Base-by-base conservation (phyloP, 2,329 filamentous ascomycete species). In the Aspergillus tubingensis region DNA sequence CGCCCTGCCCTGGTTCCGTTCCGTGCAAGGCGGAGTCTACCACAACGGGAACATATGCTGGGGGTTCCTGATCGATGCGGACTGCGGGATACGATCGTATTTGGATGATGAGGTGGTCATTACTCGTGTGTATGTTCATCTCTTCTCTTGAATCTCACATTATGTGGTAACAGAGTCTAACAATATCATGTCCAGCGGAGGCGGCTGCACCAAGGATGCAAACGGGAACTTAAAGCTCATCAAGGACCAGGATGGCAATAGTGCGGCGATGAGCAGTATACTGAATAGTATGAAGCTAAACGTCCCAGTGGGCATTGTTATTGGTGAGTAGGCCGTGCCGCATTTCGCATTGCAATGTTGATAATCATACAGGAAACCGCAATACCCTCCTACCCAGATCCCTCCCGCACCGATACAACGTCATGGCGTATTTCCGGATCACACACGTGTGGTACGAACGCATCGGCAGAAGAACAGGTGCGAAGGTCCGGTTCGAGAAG, bases 401-500 rank as follows among this genome's bases (percentile, higher is more conserved):
- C 25, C 76, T 88, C 7, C 83, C 84, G 0, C 80, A 88, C 59
- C 76, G 81, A 0, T 92, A 87, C 67, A 86, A 83, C 58, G 85
- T 91, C 0, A 78, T 92, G 44, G 88, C 81, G n/a, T 87, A 82
- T 72, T 92, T 91, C 70, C 85, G 87, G 52, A 78, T 90, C 11
- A 89, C 88, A 0, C 79, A 88, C 52, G 79, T 91, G 0, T 93
- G 90, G 90, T 79, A 76, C 10, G 90, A 93, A 66, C 82, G 80
- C 61, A 71, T 78, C 1, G 72, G 70, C 2, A 67, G 66, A 2
- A 78, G 72, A 5, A 74, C 72, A 1, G 79, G 81, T 0, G 82
- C 84, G 66, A 86, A 85, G 63, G 81, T 89, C 25, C 84, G 89
- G 0, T 82, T 91, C 3, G 87, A 92, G 70, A 89, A 89, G 62